phyloP scores from a whole-genome alignment of 2,329 filamentous ascomycete species.

The Stylonectria norvegica region DNA sequence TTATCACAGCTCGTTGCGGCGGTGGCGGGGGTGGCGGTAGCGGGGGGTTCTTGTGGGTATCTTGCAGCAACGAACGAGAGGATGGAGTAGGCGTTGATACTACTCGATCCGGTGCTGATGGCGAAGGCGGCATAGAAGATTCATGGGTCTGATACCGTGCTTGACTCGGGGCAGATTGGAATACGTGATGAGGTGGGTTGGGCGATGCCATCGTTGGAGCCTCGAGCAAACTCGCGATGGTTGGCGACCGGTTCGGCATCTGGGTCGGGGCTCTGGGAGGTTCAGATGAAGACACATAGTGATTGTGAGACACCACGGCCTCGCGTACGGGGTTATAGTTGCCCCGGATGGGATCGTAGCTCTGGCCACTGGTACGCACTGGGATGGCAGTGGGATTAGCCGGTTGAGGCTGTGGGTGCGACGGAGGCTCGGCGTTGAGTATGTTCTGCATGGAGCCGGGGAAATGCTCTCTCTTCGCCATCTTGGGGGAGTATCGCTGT shows the following conservation, averaged over 20 bases:
- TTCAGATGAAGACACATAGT: slow-evolving; percentile 42
- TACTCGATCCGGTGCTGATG: slow-evolving; percentile 35
- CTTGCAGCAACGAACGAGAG: slow-evolving; percentile 29
- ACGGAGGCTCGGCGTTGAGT: slow-evolving; percentile 48
- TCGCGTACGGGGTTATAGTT: slow-evolving; percentile 63
- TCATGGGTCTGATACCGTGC: slow-evolving; percentile 35
- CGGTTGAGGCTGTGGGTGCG: slow-evolving; percentile 24
- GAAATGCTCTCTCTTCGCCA: slow-evolving; percentile 50
- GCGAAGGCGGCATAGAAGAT: slow-evolving; percentile 42
- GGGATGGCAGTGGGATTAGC: slow-evolving; percentile 44
- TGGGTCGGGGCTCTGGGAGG: slow-evolving; percentile 48
- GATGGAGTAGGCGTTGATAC: slow-evolving; percentile 35
- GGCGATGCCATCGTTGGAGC: slow-evolving; percentile 30
- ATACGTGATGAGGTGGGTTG: slow-evolving; percentile 24
- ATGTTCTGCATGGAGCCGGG: slow-evolving; percentile 54
- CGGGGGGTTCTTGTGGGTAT: slow-evolving; percentile 39
- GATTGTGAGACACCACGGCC: slow-evolving; percentile 55
- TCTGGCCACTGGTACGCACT: slow-evolving; percentile 68
- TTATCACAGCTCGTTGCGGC: slow-evolving; percentile 32
- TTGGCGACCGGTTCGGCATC: slow-evolving; percentile 60
- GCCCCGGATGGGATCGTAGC: slow-evolving; percentile 88
- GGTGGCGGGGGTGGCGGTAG: slow-evolving; percentile 30
- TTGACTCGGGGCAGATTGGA: slow-evolving; percentile 27
- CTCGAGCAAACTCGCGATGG: slow-evolving; percentile 87
- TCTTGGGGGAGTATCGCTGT: slow-evolving; percentile 41